Percentiles rank a stretch among this genome's conserved stretches.
Evolutionary conservation across 768 basidiomycete species (phyloP).

Genomic region (Lactifluus subvellereus): DNA sequence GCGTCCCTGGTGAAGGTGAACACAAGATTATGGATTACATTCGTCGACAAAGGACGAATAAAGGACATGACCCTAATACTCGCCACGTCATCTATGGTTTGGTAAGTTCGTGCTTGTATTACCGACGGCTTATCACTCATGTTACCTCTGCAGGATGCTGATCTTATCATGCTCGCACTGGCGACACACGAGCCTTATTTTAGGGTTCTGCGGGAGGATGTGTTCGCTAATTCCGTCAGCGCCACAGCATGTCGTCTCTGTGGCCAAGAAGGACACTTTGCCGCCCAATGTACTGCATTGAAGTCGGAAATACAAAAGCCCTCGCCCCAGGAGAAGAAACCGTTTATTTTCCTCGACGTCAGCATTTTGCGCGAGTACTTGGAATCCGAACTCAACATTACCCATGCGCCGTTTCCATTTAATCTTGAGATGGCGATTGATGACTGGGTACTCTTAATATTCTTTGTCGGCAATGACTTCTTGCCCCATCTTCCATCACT

Average conservation of each 20-base stretch:
- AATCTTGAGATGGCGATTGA: conserved; percentile 95
- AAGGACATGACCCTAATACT: conserved; percentile 92
- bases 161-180: conserved; percentile 96
- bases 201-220: conserved; percentile 95
- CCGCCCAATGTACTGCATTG: conserved; percentile 86
- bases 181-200: conserved; percentile 99
- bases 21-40: conserved; percentile 99
- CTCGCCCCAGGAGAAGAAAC: conserved; percentile 70
- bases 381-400: conserved; percentile 87
- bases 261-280: conserved; percentile 92
- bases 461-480: conserved; percentile 99
- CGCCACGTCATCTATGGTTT: conserved; percentile 96
- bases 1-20: conserved; percentile 97
- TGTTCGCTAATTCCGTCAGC: conserved; percentile 81
- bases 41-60: conserved; percentile 78
- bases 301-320: conserved; percentile 64
- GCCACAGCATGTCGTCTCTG: conserved; percentile 82
- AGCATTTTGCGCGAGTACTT: conserved; percentile 94
- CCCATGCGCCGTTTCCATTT: conserved; percentile 76
- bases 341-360: conserved; percentile 99
- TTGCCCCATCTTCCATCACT: conserved; percentile 95
- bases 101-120: conserved; percentile 41
- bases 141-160: conserved; percentile 70
- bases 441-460: conserved; percentile 99
- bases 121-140: conserved; percentile 13